Conservation (phyloP, 2,329 filamentous ascomycete genomes). For the Harringtonia aguacate region DNA sequence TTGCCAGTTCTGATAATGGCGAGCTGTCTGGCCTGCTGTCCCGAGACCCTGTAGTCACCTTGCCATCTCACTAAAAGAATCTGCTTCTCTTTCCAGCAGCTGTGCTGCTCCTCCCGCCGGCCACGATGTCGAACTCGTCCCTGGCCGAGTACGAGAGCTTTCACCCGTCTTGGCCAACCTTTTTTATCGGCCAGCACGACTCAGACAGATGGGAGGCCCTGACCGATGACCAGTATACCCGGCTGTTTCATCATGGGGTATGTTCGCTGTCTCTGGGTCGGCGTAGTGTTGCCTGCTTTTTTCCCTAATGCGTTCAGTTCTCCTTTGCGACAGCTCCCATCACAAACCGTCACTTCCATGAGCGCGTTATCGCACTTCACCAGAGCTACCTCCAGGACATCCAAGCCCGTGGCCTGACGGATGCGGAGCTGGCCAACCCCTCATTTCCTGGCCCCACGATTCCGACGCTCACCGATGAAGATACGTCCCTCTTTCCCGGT, state of each 20-base stretch:
- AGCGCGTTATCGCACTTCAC: slow-evolving; percentile 54
- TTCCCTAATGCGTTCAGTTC: slow-evolving; percentile 42
- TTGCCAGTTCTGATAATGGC: neutral
- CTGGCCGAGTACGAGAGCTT: slow-evolving; percentile 16
- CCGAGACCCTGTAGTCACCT: neutral
- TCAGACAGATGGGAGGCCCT: slow-evolving; percentile 49
- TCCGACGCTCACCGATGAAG: slow-evolving; percentile 64
- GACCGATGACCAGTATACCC: slow-evolving; percentile 51
- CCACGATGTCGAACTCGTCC: neutral
- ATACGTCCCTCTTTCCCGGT: slow-evolving; percentile 63
- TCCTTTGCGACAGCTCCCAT: slow-evolving; percentile 70
- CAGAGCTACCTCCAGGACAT: slow-evolving; percentile 40
- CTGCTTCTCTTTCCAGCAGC: neutral
- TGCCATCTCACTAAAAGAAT: neutral
- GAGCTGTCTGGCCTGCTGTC: neutral
- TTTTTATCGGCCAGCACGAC: slow-evolving; percentile 69
- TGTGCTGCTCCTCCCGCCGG: neutral
- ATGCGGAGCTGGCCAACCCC: slow-evolving; percentile 30
- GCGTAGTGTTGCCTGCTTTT: neutral
- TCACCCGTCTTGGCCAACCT: slow-evolving; percentile 27
- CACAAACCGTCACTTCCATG: slow-evolving; percentile 62
- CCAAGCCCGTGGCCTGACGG: slow-evolving; percentile 20
- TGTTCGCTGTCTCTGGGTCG: slow-evolving; percentile 22
- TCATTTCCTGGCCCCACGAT: slow-evolving; percentile 46
- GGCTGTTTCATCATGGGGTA: slow-evolving; percentile 60